phyloP scores from a whole-genome alignment of 129 eudicot genomes.

The Lactuca sativa region DNA sequence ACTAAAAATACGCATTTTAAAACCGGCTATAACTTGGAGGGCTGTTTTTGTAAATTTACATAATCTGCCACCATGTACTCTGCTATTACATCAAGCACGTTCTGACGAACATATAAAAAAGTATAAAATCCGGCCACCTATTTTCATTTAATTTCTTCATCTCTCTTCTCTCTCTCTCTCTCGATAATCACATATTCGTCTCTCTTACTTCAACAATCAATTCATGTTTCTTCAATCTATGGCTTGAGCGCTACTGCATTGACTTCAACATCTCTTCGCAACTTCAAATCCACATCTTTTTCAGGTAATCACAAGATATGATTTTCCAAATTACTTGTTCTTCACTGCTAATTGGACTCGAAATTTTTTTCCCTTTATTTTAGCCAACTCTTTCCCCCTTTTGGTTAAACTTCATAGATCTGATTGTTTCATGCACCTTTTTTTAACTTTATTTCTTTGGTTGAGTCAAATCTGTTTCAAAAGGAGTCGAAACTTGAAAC shows the following conservation, averaged over 20 bases:
- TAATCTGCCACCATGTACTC: background rate
- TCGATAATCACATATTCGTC: background rate
- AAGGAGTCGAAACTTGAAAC: conserved; percentile 16
- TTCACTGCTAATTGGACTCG: conserved; percentile 10
- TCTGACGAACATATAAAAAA: conserved; percentile 21
- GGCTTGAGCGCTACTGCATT: conserved; percentile 25
- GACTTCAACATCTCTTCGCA: conserved; percentile 1
- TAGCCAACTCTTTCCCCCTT: background rate
- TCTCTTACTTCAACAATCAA: conserved; percentile 9
- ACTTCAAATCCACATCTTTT: background rate
- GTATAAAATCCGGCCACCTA: conserved; percentile 34
- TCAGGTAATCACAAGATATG: conserved; percentile 16
- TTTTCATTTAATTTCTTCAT: conserved; percentile 11
- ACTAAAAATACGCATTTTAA: background rate
- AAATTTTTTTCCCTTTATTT: background rate
- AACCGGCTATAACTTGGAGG: background rate
- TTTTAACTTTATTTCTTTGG: background rate
- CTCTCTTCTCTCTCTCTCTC: conserved; percentile 1
- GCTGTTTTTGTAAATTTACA: background rate
- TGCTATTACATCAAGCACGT: conserved; percentile 29
- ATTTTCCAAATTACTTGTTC: background rate
- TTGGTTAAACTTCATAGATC: conserved; percentile 27
- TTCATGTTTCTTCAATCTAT: conserved; percentile 13
- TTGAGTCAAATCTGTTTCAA: conserved; percentile 12
- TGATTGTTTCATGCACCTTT: conserved; percentile 6